These are phyloP conservation scores for Linaria vulgaris DNA, from an alignment of 257 asterid species.

Conservation along the genomic window DNA sequence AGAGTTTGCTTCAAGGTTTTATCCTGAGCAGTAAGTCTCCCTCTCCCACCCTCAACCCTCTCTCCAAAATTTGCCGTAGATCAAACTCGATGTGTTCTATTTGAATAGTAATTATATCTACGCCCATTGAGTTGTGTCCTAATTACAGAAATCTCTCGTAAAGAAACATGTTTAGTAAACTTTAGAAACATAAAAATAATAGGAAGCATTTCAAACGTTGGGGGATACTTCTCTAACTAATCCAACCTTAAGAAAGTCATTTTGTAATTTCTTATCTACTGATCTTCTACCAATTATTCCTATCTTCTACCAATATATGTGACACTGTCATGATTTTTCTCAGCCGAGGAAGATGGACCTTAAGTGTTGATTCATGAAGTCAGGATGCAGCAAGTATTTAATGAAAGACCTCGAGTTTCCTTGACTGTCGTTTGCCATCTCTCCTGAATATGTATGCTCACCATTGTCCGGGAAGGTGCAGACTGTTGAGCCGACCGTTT, in stretches of 20 bases:
- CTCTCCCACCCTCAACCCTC: constrained; percentile 23
- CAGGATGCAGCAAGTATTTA: constrained; percentile 22
- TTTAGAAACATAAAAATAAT: no score
- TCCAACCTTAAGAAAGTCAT: no score
- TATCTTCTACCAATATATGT: not conserved
- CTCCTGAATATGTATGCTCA: constrained; percentile 7
- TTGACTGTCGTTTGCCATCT: not conserved
- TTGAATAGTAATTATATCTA: not conserved
- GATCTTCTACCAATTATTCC: no score
- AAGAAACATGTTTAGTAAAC: no score
- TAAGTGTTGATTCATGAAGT: constrained; percentile 31
- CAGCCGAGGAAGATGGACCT: constrained; percentile 81
- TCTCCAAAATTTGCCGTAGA: not conserved
- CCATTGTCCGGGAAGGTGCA: not conserved
- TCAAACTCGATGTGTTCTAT: not conserved
- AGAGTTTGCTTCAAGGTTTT: constrained; percentile 95
- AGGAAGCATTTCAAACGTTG: no score
- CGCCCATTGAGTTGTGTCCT: no score
- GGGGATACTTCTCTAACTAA: no score
- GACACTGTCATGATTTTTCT: constrained; percentile 16
- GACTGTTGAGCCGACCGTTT: constrained; percentile 14
- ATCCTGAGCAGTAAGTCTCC: constrained; percentile 80
- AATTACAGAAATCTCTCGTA: no score
- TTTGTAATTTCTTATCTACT: no score
- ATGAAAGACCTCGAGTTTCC: constrained; percentile 11